Percentiles rank a stretch among this genome's conserved stretches.
Conservation (phyloP, 163 green algal genomes). For the Trebouxiophyceae sp. region DNA sequence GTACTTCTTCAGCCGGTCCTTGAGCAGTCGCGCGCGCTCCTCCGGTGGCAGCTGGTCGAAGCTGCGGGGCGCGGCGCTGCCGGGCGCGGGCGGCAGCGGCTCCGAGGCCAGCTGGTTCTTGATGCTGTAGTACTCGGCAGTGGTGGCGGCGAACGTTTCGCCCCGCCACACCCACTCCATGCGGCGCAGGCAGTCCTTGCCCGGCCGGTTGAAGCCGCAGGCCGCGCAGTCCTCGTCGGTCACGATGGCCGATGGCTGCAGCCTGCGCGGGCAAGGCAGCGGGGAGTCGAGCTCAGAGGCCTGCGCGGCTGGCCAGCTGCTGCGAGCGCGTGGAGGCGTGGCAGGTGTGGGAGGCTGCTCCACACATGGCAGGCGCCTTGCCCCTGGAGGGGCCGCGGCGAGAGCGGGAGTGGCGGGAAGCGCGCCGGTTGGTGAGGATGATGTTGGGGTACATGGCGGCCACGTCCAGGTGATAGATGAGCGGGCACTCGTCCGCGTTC, state of each 20-base stretch:
- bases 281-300: no score
- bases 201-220: conserved; percentile 94
- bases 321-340: no score
- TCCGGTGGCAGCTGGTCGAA: conserved; percentile 74
- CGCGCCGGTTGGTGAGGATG: conserved; percentile 95
- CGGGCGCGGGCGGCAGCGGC: conserved; percentile 38
- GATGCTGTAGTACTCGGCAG: conserved; percentile 71
- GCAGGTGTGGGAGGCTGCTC: no score
- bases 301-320: no score
- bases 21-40: conserved; percentile 74
- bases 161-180: conserved; percentile 98
- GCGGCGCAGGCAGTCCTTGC: conserved; percentile 87
- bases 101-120: conserved; percentile 85
- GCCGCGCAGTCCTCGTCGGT: conserved; percentile 93
- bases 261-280: conserved; percentile 14
- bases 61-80: conserved; percentile 11
- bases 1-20: conserved; percentile 94
- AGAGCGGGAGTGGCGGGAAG: no score
- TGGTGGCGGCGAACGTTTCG: conserved; percentile 70
- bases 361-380: no score
- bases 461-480: conserved; percentile 99
- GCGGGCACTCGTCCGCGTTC: conserved; percentile 71
- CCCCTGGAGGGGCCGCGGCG: no score
- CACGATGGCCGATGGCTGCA: conserved; percentile 87
- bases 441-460: conserved; percentile 99